Percentiles rank a stretch among this genome's conserved stretches.
phyloP scores from a whole-genome alignment of 2,329 filamentous ascomycete genomes.

The Hymenoscyphus fraxineus region DNA sequence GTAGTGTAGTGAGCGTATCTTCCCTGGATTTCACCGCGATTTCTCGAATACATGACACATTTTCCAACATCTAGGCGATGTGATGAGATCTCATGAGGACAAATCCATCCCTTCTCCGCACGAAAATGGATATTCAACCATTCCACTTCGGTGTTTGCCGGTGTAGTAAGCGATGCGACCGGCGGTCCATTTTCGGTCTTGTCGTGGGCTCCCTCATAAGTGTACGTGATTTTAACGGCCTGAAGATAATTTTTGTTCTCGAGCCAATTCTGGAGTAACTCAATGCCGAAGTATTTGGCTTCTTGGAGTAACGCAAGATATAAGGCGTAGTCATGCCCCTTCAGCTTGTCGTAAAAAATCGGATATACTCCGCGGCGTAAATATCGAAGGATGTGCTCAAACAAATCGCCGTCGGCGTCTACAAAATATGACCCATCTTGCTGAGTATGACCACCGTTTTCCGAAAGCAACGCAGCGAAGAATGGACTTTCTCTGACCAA shows the following conservation, averaged over 20 bases:
- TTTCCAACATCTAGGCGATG: neutral
- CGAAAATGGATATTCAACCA: constrained; percentile 2
- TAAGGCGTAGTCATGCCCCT: constrained; percentile 35
- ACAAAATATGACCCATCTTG: constrained; percentile 38
- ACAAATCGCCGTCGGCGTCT: constrained; percentile 37
- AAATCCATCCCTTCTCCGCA: neutral
- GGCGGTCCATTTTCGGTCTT: neutral
- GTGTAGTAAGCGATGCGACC: neutral
- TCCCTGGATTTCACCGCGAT: neutral
- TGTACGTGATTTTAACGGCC: constrained; percentile 6
- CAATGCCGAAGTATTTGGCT: constrained; percentile 34
- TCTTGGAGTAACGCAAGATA: constrained; percentile 36
- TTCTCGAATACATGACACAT: neutral
- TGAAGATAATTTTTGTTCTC: constrained; percentile 4
- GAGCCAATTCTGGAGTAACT: constrained; percentile 8
- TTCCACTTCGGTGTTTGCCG: neutral
- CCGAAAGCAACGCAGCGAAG: constrained; percentile 21
- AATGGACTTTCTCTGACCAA: constrained; percentile 2
- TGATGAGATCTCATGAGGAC: neutral
- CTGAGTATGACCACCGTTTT: constrained; percentile 24
- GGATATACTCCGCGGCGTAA: constrained; percentile 35
- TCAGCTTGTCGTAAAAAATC: constrained; percentile 34
- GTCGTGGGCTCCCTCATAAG: neutral
- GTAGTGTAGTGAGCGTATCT: neutral
- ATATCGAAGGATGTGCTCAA: constrained; percentile 37